Evolutionary conservation across 768 basidiomycete genomes (phyloP).

Genomic region (Panus rudis): DNA sequence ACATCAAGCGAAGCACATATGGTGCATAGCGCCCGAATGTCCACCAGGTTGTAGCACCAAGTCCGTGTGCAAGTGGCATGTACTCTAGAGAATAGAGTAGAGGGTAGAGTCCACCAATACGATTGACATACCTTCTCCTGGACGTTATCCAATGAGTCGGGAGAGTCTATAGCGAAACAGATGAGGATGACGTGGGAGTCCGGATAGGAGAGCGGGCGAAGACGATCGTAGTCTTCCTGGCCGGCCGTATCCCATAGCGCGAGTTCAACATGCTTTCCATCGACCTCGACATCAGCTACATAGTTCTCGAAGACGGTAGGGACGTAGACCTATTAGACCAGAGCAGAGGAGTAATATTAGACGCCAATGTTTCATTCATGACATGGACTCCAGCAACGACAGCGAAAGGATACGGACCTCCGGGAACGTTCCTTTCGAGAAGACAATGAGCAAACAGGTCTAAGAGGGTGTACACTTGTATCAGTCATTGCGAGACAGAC

Average conservation of each 20-base stretch:
- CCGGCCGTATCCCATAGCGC: constrained; percentile 99
- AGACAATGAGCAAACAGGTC: constrained; percentile 94
- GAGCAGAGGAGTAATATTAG: background rate
- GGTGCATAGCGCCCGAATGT: too few species aligned
- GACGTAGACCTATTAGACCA: constrained; percentile 76
- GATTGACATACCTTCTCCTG: constrained; percentile 85
- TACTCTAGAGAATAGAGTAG: background rate
- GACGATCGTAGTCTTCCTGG: constrained; percentile 98
- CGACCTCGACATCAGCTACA: constrained; percentile 97
- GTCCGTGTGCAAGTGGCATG: background rate
- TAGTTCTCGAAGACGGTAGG: constrained; percentile 99
- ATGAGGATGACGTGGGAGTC: constrained; percentile 99
- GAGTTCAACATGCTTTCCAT: constrained; percentile 96
- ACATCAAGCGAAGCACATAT: too few species aligned
- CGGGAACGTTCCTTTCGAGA: constrained; percentile 94
- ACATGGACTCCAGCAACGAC: background rate
- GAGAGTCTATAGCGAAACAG: constrained; percentile 97
- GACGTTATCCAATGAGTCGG: constrained; percentile 98
- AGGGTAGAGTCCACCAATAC: background rate
- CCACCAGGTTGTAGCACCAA: too few species aligned
- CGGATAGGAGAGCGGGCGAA: constrained; percentile 95
- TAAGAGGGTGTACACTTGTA: constrained; percentile 23
- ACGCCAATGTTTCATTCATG: background rate
- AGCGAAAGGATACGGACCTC: constrained; percentile 48
- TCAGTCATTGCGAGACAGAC: constrained; percentile 2